Conservation (phyloP, 23 red algal species). For the Cyanidiococcus yangmingshanensis region DNA sequence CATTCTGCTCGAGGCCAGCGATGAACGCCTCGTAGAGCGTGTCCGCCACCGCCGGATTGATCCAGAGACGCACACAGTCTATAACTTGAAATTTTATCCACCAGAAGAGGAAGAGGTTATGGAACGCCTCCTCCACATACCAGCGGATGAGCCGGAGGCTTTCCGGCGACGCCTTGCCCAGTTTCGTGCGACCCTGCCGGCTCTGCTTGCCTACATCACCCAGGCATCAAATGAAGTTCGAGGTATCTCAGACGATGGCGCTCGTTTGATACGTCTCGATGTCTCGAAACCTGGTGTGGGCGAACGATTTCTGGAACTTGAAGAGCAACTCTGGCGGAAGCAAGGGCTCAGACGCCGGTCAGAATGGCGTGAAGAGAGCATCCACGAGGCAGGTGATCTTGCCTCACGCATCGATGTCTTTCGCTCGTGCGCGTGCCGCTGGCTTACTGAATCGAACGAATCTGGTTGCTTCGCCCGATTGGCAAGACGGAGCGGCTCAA, state of each 20-base stretch:
- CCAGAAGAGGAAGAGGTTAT: conserved; percentile 48
- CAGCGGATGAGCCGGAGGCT: conserved; percentile 36
- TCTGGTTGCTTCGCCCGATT: neutral
- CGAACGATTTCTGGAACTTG: neutral
- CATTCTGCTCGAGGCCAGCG: conserved; percentile 46
- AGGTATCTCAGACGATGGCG: neutral
- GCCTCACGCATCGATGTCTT: neutral
- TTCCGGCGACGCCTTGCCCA: conserved; percentile 31
- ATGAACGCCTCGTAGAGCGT: conserved; percentile 38
- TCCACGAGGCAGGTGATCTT: neutral
- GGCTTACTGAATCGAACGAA: neutral
- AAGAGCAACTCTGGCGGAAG: neutral
- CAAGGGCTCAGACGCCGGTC: neutral
- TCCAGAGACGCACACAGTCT: conserved; percentile 72
- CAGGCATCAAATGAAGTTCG: neutral
- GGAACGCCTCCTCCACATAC: conserved; percentile 46
- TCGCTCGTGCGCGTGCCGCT: neutral
- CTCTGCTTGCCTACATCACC: neutral
- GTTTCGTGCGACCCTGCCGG: conserved; percentile 15
- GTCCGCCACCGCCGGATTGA: conserved; percentile 65
- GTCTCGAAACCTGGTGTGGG: neutral
- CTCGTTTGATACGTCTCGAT: neutral
- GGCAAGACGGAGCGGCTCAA: too few relatives aligned
- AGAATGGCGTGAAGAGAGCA: neutral
- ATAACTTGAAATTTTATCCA: conserved; percentile 48